Evolutionary conservation across 768 basidiomycete species (phyloP), one percentile per base, ranked within the genome.

Genomic region (Rhizopogon salebrosus): DNA sequence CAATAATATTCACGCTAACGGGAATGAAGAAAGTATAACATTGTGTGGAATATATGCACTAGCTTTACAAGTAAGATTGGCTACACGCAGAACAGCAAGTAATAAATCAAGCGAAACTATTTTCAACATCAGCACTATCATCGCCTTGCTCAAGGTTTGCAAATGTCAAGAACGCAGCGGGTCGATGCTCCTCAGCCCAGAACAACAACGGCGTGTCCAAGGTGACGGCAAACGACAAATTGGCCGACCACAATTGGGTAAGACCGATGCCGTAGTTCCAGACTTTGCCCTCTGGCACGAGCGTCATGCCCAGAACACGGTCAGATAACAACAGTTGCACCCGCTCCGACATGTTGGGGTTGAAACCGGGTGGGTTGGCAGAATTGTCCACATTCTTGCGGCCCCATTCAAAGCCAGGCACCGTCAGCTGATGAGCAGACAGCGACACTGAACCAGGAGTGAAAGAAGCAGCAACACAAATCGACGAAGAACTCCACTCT

Each of bases 261-360:
- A 97, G 75, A 35, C 94, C 93, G 52, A 95, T 85, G 31, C 93
- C 92, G 63, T 97, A 98, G 70, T 97, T 97, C 97, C 97, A 98
- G 31, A 97, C 85, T 51, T 84, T 84, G 58, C 95, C 97, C 68
- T 89, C 94, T 1, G 91, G 94, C 16, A 95, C 92, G 7, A 98
- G 74, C 0, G 93, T 95, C 85, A 95, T 94, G 22, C 95, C 97
- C 14, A 98, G 80, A 58, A 99, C 86, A 57, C 95, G 89, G 65
- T 99, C 97, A 16, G 95, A 98, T 22, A 98, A 75, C 53, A 98
- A 76, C 29, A 98, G 77, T 68, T 92, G 90, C 22, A 97, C 93
- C 22, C 93, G 85, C 67, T 95, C 95, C 1, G 93, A 95, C 95
- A 98, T 98, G 59, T 90, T 91, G n/a, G 94, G 92, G 70, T 95